phyloP scores from a whole-genome alignment of 192 early-diverging fungal species.

The Rhizoclosmatium globosum region DNA sequence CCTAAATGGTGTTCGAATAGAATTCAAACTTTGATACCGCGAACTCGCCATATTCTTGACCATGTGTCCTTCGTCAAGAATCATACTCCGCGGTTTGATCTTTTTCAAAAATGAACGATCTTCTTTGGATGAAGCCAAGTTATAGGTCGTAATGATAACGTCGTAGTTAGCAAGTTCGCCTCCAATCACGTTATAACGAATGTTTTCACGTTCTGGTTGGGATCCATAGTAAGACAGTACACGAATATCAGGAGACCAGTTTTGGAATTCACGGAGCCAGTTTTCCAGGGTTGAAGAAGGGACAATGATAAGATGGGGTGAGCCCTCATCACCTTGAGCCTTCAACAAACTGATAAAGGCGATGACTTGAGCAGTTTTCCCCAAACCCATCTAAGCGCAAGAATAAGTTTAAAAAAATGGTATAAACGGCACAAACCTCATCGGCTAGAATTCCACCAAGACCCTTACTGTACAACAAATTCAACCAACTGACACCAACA shows the following conservation, averaged over 20 bases:
- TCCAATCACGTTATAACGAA: slow-evolving; percentile 59
- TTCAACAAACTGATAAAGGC: slow-evolving; percentile 72
- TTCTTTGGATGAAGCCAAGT: slow-evolving; percentile 72
- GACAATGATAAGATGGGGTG: slow-evolving; percentile 83
- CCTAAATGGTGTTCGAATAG: slow-evolving; percentile 47
- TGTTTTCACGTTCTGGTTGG: slow-evolving; percentile 49
- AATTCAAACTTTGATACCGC: slow-evolving; percentile 81
- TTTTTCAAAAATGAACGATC: slow-evolving; percentile 78
- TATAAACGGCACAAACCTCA: slow-evolving; percentile 38
- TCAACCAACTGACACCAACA: slow-evolving; percentile 87
- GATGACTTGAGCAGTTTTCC: slow-evolving; percentile 93
- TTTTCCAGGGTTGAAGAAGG: slow-evolving; percentile 91
- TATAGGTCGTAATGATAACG: slow-evolving; percentile 83
- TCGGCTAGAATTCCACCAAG: slow-evolving; percentile 78
- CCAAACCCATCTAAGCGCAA: slow-evolving; percentile 83
- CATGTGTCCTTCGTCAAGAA: slow-evolving; percentile 83
- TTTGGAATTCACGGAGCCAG: slow-evolving; percentile 86
- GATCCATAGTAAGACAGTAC: slow-evolving; percentile 55
- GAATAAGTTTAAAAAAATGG: not conserved
- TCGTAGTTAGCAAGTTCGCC: slow-evolving; percentile 56
- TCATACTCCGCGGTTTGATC: slow-evolving; percentile 70
- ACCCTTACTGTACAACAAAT: slow-evolving; percentile 71
- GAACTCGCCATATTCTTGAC: slow-evolving; percentile 86
- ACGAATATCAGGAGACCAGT: slow-evolving; percentile 52
- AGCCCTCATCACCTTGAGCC: slow-evolving; percentile 54